Percentiles rank a stretch among this genome's conserved stretches.
Conservation (phyloP, 345 rosid species). For the Citrus cavaleriei region DNA sequence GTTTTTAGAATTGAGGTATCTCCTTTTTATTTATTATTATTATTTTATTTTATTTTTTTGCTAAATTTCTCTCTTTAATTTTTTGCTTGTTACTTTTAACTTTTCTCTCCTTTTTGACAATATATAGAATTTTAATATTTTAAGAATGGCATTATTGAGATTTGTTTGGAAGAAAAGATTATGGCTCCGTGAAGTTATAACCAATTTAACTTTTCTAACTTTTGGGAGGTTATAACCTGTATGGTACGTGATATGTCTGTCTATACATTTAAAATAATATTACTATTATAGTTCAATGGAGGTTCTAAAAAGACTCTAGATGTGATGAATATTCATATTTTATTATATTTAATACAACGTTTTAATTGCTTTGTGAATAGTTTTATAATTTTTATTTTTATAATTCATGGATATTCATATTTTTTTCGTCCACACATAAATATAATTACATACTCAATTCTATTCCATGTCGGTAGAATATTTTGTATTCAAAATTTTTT, state of each 20-base stretch:
- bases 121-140: too few species aligned
- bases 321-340: too few species aligned
- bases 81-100: background rate
- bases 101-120: background rate
- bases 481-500: background rate
- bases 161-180: background rate
- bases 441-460: background rate
- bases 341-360: too few species aligned
- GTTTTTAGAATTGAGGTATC: conserved; percentile 72
- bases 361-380: background rate
- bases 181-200: background rate
- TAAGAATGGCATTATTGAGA: background rate
- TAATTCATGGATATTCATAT: background rate
- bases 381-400: too few species aligned
- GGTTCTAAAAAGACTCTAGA: too few species aligned
- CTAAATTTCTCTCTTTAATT: background rate
- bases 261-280: too few species aligned
- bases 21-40: too few species aligned
- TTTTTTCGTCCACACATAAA: too few species aligned
- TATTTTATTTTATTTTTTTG: too few species aligned
- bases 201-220: background rate
- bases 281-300: too few species aligned
- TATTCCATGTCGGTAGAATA: background rate
- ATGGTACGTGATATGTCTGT: too few species aligned
- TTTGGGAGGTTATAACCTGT: background rate